These are phyloP conservation scores for Salvia sclarea DNA, from an alignment of 305 asterid genomes.

Conservation along the genomic window DNA sequence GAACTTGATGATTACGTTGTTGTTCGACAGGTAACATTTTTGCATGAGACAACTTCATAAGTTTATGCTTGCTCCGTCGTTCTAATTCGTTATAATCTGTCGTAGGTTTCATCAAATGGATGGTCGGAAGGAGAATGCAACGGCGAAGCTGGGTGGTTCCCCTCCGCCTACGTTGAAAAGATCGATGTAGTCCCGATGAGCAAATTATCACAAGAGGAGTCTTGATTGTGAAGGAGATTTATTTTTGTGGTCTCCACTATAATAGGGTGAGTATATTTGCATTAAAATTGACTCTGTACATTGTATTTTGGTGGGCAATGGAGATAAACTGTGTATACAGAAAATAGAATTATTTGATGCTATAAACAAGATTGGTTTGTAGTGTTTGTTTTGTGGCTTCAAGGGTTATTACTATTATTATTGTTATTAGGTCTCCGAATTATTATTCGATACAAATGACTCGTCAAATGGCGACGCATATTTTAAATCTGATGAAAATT, in stretches of 20 bases:
- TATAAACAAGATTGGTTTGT: not conserved
- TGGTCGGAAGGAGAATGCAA: slow-evolving; percentile 99
- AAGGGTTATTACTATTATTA: no score
- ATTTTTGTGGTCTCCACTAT: not conserved
- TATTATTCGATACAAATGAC: no score
- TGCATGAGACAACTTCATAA: not conserved
- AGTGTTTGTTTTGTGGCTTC: not conserved
- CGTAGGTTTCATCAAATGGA: slow-evolving; percentile 70
- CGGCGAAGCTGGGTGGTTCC: slow-evolving; percentile 91
- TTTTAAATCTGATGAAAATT: no score
- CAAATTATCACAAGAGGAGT: slow-evolving; percentile 39
- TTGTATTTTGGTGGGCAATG: slow-evolving; percentile 8
- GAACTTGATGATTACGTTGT: slow-evolving; percentile 67
- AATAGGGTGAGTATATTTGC: slow-evolving; percentile 27
- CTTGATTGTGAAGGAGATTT: slow-evolving; percentile 15
- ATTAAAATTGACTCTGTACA: slow-evolving; percentile 6
- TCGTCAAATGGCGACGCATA: no score
- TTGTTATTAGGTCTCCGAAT: no score
- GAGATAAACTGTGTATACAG: not conserved
- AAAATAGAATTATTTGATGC: slow-evolving; percentile 1
- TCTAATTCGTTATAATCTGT: not conserved
- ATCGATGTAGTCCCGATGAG: slow-evolving; percentile 41
- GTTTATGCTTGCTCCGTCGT: not conserved
- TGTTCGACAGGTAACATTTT: slow-evolving; percentile 67
- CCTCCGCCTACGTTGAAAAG: slow-evolving; percentile 78